A percentile compares a stretch with the other conserved stretches of the same genome.
phyloP scores from a whole-genome alignment of 176 grass and related monocot species.

The Musa beccarii region DNA sequence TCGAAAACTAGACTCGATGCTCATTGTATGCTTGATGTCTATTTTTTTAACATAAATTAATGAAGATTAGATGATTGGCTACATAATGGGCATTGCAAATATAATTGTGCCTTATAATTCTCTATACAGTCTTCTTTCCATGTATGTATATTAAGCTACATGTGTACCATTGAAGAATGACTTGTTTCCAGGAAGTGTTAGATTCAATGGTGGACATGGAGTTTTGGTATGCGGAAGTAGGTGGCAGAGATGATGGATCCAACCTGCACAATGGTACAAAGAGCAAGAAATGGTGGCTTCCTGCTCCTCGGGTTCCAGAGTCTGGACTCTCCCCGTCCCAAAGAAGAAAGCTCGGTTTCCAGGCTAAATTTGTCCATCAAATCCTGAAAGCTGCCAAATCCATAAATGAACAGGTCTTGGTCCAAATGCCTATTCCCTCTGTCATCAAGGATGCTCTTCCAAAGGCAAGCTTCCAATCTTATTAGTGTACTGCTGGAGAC shows the following conservation, averaged over 20 bases:
- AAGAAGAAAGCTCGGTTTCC: constrained; percentile 71
- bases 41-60: neutral
- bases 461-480: constrained; percentile 49
- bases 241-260: constrained; percentile 35
- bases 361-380: constrained; percentile 87
- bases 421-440: constrained; percentile 61
- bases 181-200: constrained; percentile 55
- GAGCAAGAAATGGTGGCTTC: constrained; percentile 95
- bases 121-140: neutral
- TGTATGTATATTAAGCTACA: neutral
- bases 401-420: constrained; percentile 82
- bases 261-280: constrained; percentile 34
- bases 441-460: constrained; percentile 69
- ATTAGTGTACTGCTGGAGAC: neutral
- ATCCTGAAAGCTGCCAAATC: constrained; percentile 90
- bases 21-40: constrained; percentile 53
- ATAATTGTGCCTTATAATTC: neutral
- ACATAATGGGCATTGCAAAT: neutral
- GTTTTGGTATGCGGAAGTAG: constrained; percentile 86
- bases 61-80: too few relatives aligned
- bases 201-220: constrained; percentile 78
- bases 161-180: neutral
- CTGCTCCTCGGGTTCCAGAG: constrained; percentile 66
- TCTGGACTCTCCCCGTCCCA: constrained; percentile 50
- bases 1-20: constrained; percentile 92